Percentiles rank a stretch among this genome's conserved stretches.
Conservation (phyloP, 257 asterid species). For the Petunia secreta region DNA sequence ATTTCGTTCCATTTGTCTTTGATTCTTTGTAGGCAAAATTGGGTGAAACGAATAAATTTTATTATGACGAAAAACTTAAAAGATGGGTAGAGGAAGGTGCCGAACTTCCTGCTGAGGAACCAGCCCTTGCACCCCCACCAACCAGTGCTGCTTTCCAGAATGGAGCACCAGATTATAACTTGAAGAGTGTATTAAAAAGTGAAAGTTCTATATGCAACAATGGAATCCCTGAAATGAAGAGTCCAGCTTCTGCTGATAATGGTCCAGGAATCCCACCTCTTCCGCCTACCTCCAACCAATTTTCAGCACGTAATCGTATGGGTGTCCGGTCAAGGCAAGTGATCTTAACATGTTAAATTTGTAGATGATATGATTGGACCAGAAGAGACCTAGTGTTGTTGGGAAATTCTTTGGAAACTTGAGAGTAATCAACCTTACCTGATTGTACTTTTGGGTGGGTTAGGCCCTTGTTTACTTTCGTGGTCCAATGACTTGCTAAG, state of each 20-base stretch:
- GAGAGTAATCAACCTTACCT: background rate
- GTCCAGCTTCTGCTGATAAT: constrained; percentile 57
- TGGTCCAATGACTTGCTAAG: background rate
- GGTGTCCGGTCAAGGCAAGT: constrained; percentile 90
- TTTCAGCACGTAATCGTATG: constrained; percentile 80
- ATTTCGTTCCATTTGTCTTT: background rate
- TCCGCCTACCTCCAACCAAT: constrained; percentile 91
- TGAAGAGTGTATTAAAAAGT: constrained; percentile 61
- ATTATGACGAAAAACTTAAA: constrained; percentile 84
- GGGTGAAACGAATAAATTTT: constrained; percentile 87
- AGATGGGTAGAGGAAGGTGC: constrained; percentile 99
- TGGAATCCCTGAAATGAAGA: constrained; percentile 61
- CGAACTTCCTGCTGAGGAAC: constrained; percentile 67
- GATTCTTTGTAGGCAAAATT: constrained; percentile 71
- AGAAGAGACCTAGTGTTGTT: constrained; percentile 3
- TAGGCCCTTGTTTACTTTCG: constrained; percentile 6
- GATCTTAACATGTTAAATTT: constrained; percentile 1
- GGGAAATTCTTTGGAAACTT: background rate
- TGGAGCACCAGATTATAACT: constrained; percentile 74
- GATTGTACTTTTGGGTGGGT: background rate
- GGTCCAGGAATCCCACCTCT: constrained; percentile 92
- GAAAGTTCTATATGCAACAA: constrained; percentile 51
- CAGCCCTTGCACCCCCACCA: constrained; percentile 85
- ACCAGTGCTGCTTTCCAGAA: constrained; percentile 70
- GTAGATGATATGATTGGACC: background rate